Evolutionary conservation across 345 rosid genomes (phyloP), one percentile per base, ranked within the genome.

Genomic region (Aegle marmelos): DNA sequence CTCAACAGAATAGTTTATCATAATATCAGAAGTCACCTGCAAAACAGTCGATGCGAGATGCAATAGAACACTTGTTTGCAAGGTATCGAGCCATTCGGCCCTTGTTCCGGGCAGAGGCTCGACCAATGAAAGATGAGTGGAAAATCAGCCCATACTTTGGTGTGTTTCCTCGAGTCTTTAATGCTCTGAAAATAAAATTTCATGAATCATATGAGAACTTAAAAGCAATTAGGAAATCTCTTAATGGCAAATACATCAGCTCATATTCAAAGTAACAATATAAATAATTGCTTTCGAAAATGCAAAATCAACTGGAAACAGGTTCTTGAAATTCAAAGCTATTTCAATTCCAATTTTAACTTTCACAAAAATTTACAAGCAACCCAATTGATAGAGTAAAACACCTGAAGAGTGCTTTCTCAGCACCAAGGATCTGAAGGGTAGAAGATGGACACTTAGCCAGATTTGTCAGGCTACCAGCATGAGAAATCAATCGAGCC

Each of bases 371-470:
- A 58, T 28, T 60, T 24, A 31, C 36, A 74, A 54, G 33, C n/a
- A 78, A 25, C n/a, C 69, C 22, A 53, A 34, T 33, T 30, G 41
- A 39, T 54, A 33, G 28, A 54, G 25, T 63, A 72, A 73, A 70
- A 70, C 77, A 95, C 99, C 99, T 97, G 88, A 96, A 94, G 54
- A 94, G 94, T 53, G 98, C 97, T 75, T 94, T 96, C 85, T 94
- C 97, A 7, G 97, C 98, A 61, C 98, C 99, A 28, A 92, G 99
- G 77, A 96, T 92, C 88, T 94, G 98, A 77, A 96, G 98, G 24
- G 99, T 96, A 31, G 99, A 96, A 85, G 99, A 91, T 69, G 99
- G 98, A 83, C 98, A 94, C 80, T 96, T 96, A 0, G 99, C 99
- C 83, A 94, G 90, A 86, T 94, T 94, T 17, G 97, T 92, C 62